A percentile compares a stretch with the other conserved stretches of the same genome.
phyloP scores from a whole-genome alignment of 306 rosid genomes.

The Medicago arabica region DNA sequence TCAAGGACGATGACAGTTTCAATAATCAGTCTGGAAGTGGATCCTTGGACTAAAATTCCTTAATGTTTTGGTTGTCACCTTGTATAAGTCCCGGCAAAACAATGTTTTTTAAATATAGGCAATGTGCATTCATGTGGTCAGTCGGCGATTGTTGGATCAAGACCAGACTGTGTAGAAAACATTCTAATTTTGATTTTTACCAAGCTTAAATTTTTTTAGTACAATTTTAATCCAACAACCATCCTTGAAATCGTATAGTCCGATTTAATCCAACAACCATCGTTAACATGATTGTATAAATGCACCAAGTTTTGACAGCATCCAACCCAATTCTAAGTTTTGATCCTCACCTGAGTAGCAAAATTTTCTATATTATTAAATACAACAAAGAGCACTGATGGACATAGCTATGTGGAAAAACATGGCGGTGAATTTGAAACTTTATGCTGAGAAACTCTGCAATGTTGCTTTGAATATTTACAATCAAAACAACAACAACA shows the following conservation, averaged over 20 bases:
- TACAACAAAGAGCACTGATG: too few relatives aligned
- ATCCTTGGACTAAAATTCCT: conserved; percentile 37
- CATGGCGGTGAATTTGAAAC: not conserved
- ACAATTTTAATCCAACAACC: not conserved
- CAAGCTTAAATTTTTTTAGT: not conserved
- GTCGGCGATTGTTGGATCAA: not conserved
- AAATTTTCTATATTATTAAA: not conserved
- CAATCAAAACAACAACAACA: too few relatives aligned
- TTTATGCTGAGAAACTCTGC: not conserved
- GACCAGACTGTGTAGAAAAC: not conserved
- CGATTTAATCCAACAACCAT: not conserved
- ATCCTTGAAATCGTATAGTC: not conserved
- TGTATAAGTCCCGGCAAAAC: conserved; percentile 30
- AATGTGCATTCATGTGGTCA: not conserved
- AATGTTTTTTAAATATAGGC: conserved; percentile 3
- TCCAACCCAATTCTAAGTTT: not conserved
- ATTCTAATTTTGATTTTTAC: not conserved
- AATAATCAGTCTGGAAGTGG: conserved; percentile 46
- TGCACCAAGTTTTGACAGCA: not conserved
- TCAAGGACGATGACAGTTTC: conserved; percentile 33
- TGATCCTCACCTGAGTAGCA: not conserved
- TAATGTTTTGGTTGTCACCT: conserved; percentile 19
- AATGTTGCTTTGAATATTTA: too few relatives aligned
- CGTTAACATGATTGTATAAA: too few relatives aligned
- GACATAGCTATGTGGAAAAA: not conserved